These are phyloP conservation scores for Moesziomyces antarcticus DNA, from an alignment of 1,284 basidiomycete genomes.

Conservation along the genomic window DNA sequence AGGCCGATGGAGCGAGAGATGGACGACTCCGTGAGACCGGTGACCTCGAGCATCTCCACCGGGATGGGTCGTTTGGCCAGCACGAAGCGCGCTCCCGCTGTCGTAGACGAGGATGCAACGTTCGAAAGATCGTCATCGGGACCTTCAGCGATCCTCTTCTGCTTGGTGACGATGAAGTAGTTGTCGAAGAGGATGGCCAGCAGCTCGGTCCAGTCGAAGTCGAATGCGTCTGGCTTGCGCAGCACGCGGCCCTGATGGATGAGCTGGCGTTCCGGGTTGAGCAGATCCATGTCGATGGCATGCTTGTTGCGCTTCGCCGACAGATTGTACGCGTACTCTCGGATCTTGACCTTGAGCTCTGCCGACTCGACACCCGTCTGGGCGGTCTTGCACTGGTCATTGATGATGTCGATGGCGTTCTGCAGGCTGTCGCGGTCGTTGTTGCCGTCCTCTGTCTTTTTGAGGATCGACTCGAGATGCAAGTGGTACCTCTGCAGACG, in stretches of 20 bases:
- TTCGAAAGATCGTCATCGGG: slow-evolving; percentile 32
- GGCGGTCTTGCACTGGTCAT: slow-evolving; percentile 63
- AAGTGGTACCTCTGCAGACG: slow-evolving; percentile 91
- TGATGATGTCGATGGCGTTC: slow-evolving; percentile 61
- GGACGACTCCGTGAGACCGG: slow-evolving; percentile 56
- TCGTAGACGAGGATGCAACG: slow-evolving; percentile 21
- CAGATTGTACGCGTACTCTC: slow-evolving; percentile 57
- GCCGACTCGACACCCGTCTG: slow-evolving; percentile 61
- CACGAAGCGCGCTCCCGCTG: slow-evolving; percentile 38
- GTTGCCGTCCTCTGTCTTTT: slow-evolving; percentile 58
- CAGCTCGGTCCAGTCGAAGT: slow-evolving; percentile 66
- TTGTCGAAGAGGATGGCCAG: slow-evolving; percentile 65
- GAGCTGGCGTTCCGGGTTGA: slow-evolving; percentile 59
- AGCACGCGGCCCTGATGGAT: slow-evolving; percentile 58
- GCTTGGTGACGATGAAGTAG: slow-evolving; percentile 63
- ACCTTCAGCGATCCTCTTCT: slow-evolving; percentile 39
- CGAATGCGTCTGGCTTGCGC: slow-evolving; percentile 62
- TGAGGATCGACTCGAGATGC: slow-evolving; percentile 83
- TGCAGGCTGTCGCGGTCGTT: slow-evolving; percentile 53
- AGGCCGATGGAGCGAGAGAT: slow-evolving; percentile 59
- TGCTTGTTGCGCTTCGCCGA: slow-evolving; percentile 57
- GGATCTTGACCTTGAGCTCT: slow-evolving; percentile 62
- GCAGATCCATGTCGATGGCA: slow-evolving; percentile 58
- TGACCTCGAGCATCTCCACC: slow-evolving; percentile 59
- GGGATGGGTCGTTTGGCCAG: slow-evolving; percentile 64